phyloP scores from a whole-genome alignment of 2,329 filamentous ascomycete genomes.

The Fusarium verticillioides region DNA sequence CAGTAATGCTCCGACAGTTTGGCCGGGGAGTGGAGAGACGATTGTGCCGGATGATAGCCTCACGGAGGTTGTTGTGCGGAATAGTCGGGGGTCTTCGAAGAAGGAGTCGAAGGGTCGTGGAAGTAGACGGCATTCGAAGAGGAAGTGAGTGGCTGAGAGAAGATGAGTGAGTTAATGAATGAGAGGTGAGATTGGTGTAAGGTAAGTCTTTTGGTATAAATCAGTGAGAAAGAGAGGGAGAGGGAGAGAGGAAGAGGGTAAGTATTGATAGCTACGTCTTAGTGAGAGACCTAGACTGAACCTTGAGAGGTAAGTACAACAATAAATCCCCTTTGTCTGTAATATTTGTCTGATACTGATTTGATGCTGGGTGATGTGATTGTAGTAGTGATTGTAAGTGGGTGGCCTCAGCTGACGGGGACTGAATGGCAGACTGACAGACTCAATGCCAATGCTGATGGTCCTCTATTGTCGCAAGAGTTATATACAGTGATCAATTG shows the following conservation, averaged over 20 bases:
- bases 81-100: neutral
- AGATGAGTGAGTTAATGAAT: too few relatives aligned
- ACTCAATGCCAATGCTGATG: neutral
- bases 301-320: neutral
- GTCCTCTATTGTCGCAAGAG: neutral
- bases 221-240: too few relatives aligned
- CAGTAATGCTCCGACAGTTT: slow-evolving; percentile 12
- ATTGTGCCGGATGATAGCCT: slow-evolving; percentile 10
- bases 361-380: neutral
- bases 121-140: neutral
- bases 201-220: neutral
- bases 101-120: neutral
- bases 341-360: neutral
- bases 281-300: neutral
- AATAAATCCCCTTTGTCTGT: neutral
- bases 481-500: neutral
- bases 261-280: neutral
- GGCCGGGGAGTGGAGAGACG: neutral
- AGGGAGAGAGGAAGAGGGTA: rapidly evolving
- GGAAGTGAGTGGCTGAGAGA: neutral
- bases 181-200: too few relatives aligned
- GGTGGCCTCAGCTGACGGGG: neutral
- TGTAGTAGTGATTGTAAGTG: neutral
- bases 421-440: neutral
- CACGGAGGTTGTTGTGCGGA: neutral